Evolutionary conservation across 1,284 basidiomycete genomes (phyloP).

Genomic region (Pulchroboletus neoregius): DNA sequence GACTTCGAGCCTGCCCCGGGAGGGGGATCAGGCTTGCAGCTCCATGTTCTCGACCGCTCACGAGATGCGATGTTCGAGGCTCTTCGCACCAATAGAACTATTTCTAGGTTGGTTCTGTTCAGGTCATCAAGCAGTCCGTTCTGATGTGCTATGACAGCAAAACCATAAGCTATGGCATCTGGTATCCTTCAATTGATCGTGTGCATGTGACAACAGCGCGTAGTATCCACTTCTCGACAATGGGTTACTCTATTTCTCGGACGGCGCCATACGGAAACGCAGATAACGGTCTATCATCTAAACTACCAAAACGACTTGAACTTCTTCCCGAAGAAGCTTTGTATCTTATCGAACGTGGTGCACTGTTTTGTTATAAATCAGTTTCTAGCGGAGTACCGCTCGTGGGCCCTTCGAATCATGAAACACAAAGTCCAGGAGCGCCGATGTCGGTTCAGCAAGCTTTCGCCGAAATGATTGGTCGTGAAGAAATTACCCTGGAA

Average conservation of each 20-base stretch:
- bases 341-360: constrained; percentile 88
- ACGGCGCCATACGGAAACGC: neutral
- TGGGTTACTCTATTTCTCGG: constrained; percentile 71
- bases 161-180: constrained; percentile 68
- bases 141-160: constrained; percentile 48
- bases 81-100: constrained; percentile 67
- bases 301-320: constrained; percentile 63
- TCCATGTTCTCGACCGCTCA: constrained; percentile 66
- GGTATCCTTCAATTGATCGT: constrained; percentile 61
- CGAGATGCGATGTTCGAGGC: constrained; percentile 84
- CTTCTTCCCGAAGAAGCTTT: constrained; percentile 92
- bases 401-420: constrained; percentile 32
- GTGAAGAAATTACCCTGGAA: constrained; percentile 74
- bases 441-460: constrained; percentile 92
- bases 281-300: constrained; percentile 30
- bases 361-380: constrained; percentile 77
- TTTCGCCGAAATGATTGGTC: constrained; percentile 79
- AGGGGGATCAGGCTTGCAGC: constrained; percentile 77
- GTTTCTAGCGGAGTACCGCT: constrained; percentile 19
- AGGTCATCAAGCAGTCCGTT: neutral
- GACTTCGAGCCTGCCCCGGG: constrained; percentile 85
- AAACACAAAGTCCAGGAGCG: constrained; percentile 46
- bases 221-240: constrained; percentile 73
- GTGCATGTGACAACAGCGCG: constrained; percentile 66
- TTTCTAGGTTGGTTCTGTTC: constrained; percentile 54